Conservation (phyloP, 345 rosid genomes). For the Balakata baccata region DNA sequence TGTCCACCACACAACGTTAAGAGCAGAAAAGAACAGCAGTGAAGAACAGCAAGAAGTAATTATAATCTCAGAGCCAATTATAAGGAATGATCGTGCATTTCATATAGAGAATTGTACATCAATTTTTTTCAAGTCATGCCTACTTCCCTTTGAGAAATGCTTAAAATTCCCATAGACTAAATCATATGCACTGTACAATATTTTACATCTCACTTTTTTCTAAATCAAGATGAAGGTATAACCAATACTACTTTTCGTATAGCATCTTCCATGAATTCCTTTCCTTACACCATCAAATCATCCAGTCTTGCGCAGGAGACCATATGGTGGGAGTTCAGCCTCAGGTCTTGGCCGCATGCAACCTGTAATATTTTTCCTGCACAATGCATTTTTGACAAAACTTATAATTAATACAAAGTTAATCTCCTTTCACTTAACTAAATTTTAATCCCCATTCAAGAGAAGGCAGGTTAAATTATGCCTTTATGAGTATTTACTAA, state of each 20-base stretch:
- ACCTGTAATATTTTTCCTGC: conserved; percentile 7
- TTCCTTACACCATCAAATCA: not conserved
- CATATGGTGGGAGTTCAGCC: not conserved
- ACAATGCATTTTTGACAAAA: too few relatives aligned
- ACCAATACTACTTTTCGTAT: not conserved
- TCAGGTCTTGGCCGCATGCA: not conserved
- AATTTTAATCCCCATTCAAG: not conserved
- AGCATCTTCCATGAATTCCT: not conserved
- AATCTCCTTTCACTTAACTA: not conserved
- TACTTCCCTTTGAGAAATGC: not conserved
- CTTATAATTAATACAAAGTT: not conserved
- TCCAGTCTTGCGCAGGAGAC: not conserved
- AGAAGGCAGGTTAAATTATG: not conserved
- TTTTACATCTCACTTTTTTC: not conserved
- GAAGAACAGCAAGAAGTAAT: not conserved
- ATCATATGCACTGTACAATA: not conserved
- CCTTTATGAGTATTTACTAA: not conserved
- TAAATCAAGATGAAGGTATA: not conserved
- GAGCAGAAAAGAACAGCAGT: too few relatives aligned
- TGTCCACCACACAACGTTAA: too few relatives aligned
- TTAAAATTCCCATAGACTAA: not conserved
- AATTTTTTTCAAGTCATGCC: not conserved
- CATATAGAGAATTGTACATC: not conserved
- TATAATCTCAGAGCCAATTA: not conserved
- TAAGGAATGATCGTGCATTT: not conserved